A percentile compares a stretch with the other conserved stretches of the same genome.
Evolutionary conservation across 306 rosid species (phyloP).

Genomic region (Rosa rugosa): DNA sequence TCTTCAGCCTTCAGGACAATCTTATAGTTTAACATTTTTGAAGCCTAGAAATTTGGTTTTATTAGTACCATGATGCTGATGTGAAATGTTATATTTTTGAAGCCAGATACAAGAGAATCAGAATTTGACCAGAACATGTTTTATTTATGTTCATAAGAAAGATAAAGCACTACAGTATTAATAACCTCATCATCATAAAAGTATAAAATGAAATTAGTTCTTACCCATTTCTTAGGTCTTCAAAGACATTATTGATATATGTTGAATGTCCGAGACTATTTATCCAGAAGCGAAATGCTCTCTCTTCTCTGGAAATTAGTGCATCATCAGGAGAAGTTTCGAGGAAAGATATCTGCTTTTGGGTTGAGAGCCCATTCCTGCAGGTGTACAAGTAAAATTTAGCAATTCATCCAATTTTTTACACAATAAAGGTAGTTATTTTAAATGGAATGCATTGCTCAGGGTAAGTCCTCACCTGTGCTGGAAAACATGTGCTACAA

Average conservation of each 20-base stretch:
- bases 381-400: slow-evolving; percentile 11
- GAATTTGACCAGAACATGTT: background rate
- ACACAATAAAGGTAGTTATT: background rate
- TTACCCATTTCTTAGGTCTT: slow-evolving; percentile 89
- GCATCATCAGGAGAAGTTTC: slow-evolving; percentile 72
- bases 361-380: slow-evolving; percentile 91
- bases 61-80: slow-evolving; percentile 1
- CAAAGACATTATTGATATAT: slow-evolving; percentile 92
- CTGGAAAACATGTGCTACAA: slow-evolving; percentile 96
- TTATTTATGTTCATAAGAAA: slow-evolving; percentile 7
- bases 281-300: slow-evolving; percentile 94
- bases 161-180: background rate
- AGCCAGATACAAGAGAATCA: background rate
- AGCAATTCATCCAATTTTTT: background rate
- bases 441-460: slow-evolving; percentile 4
- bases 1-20: background rate
- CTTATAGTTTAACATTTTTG: background rate
- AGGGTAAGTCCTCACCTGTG: slow-evolving; percentile 61
- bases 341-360: slow-evolving; percentile 72
- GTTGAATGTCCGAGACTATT: slow-evolving; percentile 77
- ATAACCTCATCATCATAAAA: background rate
- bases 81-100: background rate
- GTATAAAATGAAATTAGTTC: slow-evolving; percentile 5
- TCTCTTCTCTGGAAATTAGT: slow-evolving; percentile 87
- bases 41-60: background rate